These are phyloP conservation scores for Tricladium varicosporioides DNA, from an alignment of 2,329 filamentous ascomycete genomes.

Conservation along the genomic window DNA sequence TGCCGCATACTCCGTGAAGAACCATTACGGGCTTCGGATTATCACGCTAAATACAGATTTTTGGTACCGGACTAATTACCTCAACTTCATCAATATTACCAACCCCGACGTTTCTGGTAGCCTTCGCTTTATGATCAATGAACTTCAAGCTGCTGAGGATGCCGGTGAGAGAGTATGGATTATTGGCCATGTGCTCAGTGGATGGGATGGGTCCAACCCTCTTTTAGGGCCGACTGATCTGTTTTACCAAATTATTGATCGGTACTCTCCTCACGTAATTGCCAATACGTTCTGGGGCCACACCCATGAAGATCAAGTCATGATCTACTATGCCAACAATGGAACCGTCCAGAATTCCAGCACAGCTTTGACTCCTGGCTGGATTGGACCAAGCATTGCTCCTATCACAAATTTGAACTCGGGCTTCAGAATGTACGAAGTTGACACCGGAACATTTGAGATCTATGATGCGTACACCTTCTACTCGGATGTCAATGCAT, in stretches of 20 bases:
- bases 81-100: slow-evolving; percentile 51
- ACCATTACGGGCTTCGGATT: slow-evolving; percentile 49
- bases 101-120: slow-evolving; percentile 49
- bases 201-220: slow-evolving; percentile 55
- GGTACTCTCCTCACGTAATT: slow-evolving; percentile 54
- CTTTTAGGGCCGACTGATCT: slow-evolving; percentile 52
- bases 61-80: slow-evolving; percentile 43
- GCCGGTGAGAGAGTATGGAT: slow-evolving; percentile 53
- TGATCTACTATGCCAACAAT: slow-evolving; percentile 53
- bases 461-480: slow-evolving; percentile 54
- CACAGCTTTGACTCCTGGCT: slow-evolving; percentile 47
- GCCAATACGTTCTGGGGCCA: slow-evolving; percentile 54
- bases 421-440: slow-evolving; percentile 52
- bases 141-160: slow-evolving; percentile 52
- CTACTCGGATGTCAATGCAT: slow-evolving; percentile 49
- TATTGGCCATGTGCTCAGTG: slow-evolving; percentile 51
- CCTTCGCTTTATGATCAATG: slow-evolving; percentile 48
- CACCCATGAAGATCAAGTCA: slow-evolving; percentile 52
- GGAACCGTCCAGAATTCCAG: slow-evolving; percentile 41
- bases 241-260: slow-evolving; percentile 53
- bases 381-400: slow-evolving; percentile 51
- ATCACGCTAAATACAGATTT: slow-evolving; percentile 54
- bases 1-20: slow-evolving; percentile 53
- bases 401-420: slow-evolving; percentile 54
- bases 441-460: slow-evolving; percentile 52